Conservation (phyloP, 1,284 basidiomycete genomes). For the Limonomyces culmigenus region DNA sequence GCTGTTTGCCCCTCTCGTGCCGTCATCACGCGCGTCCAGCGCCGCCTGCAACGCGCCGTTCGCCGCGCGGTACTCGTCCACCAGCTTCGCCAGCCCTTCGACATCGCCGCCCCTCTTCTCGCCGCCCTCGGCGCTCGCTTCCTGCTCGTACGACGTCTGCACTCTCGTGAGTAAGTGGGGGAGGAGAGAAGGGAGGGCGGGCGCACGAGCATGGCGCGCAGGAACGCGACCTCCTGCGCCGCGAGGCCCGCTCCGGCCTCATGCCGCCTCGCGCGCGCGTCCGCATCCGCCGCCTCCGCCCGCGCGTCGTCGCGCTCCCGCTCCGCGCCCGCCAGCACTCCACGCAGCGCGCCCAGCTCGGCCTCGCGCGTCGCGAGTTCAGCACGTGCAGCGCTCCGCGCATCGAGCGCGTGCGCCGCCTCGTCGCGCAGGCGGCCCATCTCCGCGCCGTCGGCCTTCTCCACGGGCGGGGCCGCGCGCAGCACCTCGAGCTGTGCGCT, state of each 20-base stretch:
- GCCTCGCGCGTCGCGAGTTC: conserved; percentile 41
- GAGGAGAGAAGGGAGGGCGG: conserved; percentile 1
- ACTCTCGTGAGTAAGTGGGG: conserved; percentile 1
- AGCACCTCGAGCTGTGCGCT: conserved; percentile 44
- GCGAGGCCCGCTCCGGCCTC: conserved; percentile 29
- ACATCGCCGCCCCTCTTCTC: conserved; percentile 24
- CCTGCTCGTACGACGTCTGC: conserved; percentile 43
- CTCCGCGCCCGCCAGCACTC: conserved; percentile 14
- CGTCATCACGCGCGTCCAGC: not conserved
- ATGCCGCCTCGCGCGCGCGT: conserved; percentile 24
- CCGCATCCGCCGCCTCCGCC: conserved; percentile 19
- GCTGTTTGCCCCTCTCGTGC: not conserved
- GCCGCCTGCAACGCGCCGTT: conserved; percentile 7
- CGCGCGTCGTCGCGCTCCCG: conserved; percentile 17
- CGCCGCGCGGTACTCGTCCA: conserved; percentile 34
- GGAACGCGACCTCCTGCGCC: conserved; percentile 42
- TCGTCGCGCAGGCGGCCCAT: conserved; percentile 30
- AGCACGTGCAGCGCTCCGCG: conserved; percentile 41
- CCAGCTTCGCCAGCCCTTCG: conserved; percentile 37
- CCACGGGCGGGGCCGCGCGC: conserved; percentile 7
- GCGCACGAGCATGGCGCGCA: conserved; percentile 45
- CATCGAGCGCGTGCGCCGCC: conserved; percentile 28
- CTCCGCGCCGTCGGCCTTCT: conserved; percentile 19
- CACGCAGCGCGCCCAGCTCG: conserved; percentile 20
- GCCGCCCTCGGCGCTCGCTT: conserved; percentile 23